Evolutionary conservation across 2,329 filamentous ascomycete species (phyloP).

Genomic region (Scedosporium aurantiacum): DNA sequence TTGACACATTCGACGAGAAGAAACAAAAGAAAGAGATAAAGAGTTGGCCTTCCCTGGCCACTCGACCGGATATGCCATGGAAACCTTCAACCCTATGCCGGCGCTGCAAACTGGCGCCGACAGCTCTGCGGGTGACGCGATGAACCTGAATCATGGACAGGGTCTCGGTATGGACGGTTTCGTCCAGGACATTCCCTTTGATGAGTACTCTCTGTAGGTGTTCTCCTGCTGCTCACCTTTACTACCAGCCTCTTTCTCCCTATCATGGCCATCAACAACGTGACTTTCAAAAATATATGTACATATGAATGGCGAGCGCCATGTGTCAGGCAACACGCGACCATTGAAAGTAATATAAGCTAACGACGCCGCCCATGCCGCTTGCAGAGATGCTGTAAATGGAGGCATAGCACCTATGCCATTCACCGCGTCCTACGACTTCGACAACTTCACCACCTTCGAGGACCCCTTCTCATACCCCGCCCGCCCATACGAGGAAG

Average conservation of each 20-base stretch:
- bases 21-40: background rate
- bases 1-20: background rate
- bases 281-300: no score
- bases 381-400: slow-evolving; percentile 29
- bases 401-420: slow-evolving; percentile 29
- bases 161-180: slow-evolving; percentile 38
- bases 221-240: background rate
- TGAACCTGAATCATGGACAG: slow-evolving; percentile 32
- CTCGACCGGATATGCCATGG: slow-evolving; percentile 37
- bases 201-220: slow-evolving; percentile 45
- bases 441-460: slow-evolving; percentile 51
- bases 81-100: slow-evolving; percentile 46
- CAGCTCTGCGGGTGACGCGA: slow-evolving; percentile 31
- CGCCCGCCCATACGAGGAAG: slow-evolving; percentile 31
- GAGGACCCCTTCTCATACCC: slow-evolving; percentile 56
- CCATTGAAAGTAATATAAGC: slow-evolving; percentile 8
- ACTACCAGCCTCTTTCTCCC: background rate
- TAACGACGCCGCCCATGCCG: background rate
- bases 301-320: no score
- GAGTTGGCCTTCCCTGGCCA: background rate
- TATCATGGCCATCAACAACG: background rate
- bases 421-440: slow-evolving; percentile 50
- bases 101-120: slow-evolving; percentile 33
- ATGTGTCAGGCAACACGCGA: background rate
- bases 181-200: slow-evolving; percentile 41